Evolutionary conservation across 768 basidiomycete genomes (phyloP).

Genomic region (Tulasnella sp.): DNA sequence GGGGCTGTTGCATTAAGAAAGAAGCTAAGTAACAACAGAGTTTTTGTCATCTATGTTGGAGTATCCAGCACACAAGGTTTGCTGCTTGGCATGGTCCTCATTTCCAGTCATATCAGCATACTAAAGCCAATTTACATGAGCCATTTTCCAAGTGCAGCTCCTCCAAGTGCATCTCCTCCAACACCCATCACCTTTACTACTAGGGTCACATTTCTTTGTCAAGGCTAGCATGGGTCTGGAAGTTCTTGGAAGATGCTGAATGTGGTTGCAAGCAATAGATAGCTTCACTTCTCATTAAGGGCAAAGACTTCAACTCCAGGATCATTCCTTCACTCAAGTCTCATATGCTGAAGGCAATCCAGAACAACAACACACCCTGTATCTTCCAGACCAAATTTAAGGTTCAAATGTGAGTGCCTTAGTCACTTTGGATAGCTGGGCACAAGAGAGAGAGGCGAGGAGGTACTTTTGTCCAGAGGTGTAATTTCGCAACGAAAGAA

Average conservation of each 20-base stretch:
- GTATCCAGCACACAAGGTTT: not conserved
- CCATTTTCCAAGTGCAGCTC: not conserved
- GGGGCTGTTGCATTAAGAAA: no score
- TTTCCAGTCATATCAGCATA: not conserved
- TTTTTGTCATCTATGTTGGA: not conserved
- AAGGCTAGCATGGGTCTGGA: not conserved
- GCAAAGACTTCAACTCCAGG: not conserved
- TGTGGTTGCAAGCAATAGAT: not conserved
- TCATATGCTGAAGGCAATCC: not conserved
- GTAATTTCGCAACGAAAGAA: no score
- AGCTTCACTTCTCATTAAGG: not conserved
- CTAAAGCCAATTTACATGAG: not conserved
- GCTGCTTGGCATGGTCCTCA: not conserved
- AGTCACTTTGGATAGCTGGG: not conserved
- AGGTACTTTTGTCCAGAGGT: no score
- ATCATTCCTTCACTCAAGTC: not conserved
- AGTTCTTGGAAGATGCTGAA: not conserved
- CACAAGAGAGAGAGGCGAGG: no score
- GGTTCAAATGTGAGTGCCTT: not conserved
- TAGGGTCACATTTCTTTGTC: not conserved
- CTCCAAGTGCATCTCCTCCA: not conserved
- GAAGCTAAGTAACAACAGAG: not conserved
- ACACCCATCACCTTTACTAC: not conserved
- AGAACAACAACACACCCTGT: not conserved
- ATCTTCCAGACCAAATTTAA: not conserved